Base-by-base conservation (phyloP, 352 stramenopile genomes). In the Phytophthora foliorum region DNA sequence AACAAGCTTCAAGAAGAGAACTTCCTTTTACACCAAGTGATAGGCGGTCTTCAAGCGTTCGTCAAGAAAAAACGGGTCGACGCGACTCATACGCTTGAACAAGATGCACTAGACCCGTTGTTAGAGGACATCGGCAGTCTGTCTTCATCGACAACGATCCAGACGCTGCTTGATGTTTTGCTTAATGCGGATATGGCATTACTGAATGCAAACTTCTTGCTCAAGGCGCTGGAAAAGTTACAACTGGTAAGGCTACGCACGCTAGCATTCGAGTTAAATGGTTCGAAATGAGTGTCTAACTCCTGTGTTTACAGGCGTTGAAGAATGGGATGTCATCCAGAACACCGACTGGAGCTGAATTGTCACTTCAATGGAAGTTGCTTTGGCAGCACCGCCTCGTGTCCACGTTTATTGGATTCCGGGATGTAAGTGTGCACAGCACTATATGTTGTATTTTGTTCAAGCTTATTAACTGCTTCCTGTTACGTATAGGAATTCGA, bases 1-100 rank as follows among this genome's bases (percentile, higher is more conserved):
- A 94, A 93, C 59, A 93, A 92, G 46, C 80, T 92, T 10, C 86
- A 96, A 70, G 86, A 96, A 57, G 88, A 96, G 49, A 91, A 90
- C n/a, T 96, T 94, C 46, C 52, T 93, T 29, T 59, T 96, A 49
- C 86, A 96, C 22, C 88, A 96, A 62, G 75, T 96, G 11, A 87
- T 93, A 24, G 84, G 83, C 7, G 74, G 76, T 3, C 74, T 96
- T 14, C 85, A 91, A 55, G 75, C 82, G n/a, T 91, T 84, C 36
- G 84, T 86, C 21, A 92, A 90, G 66, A 88, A 88, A 67, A 90
- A 84, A 63, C 67, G 69, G 39, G 46, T 57, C 1, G 70, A 89
- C 45, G 46, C 64, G 2, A 52, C 56, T 1, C 71, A 81, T 49
- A 80, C 75, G 0, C 59, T 90, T 13, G 81, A 87, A 32, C 78